Evolutionary conservation across 805 yeast genomes (phyloP), one percentile per base, ranked within the genome.

Genomic region (Brettanomyces sp.): DNA sequence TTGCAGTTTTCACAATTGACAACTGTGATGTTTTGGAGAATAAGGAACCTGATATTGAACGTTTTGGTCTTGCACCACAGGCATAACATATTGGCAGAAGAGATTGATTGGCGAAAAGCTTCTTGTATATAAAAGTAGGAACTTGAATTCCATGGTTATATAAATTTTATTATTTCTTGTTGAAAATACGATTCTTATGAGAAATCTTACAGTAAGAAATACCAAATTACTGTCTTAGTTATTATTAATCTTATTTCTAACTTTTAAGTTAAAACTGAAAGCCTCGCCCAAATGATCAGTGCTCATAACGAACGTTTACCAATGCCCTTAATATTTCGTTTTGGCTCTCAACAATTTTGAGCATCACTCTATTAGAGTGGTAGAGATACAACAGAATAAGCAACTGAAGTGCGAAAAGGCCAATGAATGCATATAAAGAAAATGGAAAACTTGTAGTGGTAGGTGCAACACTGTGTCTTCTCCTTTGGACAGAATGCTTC

Each of bases 1-100:
- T 84, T 33, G 41, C 68, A 5, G 85, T 79, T 4, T 86, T 82
- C 56, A 79, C 85, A 2, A 70, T 84, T 32, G 91, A 84, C 52
- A 74, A 80, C 53, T 69, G 84, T 46, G 82, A 81, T 49, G 67
- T 81, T 39, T 61, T 77, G 23, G 85, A 80, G 53, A 70, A 60
- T 39, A 64, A 64, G 25, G 56, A 58, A 44, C 36, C 47, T 12
- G 46, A 51, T 41, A 42, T 40, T 21, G 42, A 51, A 30, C 46
- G 47, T 11, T 45, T 55, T 14, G 56, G 56, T 12, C 45, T 56
- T 36, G 59, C 56, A 14, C 53, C 60, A 9, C 53, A 55, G 36
- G 46, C 52, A 21, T 42, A 24, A 34, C 18, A 36, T 11, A 2
- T 36, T 9, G 11, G 13, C 3, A n/a, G n/a, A 36, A 14, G 18